Evolutionary conservation across 2,329 filamentous ascomycete species (phyloP), one percentile per base, ranked within the genome.

Genomic region (Sporothrix luriei): DNA sequence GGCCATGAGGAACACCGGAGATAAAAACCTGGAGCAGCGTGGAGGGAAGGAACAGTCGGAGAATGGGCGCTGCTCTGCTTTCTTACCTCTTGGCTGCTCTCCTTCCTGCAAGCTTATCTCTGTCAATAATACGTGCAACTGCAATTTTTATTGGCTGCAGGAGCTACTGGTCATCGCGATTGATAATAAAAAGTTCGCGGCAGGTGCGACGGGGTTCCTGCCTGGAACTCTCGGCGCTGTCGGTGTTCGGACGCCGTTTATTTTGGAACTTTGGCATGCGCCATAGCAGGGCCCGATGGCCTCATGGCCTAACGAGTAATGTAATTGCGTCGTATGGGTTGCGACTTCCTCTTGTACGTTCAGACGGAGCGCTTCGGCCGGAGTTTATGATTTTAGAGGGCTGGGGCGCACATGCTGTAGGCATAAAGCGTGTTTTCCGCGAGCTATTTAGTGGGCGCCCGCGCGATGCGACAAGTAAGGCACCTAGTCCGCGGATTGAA

Each of bases 81-180:
- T 21, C 38, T 24, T n/a, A n/a, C 57, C n/a, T 46, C 57, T 43
- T 43, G 33, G 33, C 33, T 43, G 33, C 38, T 14, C 38, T 62
- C 57, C 21, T 46, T 62, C 38, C 57, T 62, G 57, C 57, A 62
- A 62, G 38, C 46, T 62, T 62, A 62, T 62, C 57, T 62, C 57
- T 62, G 13, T n/a, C 57, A 6, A 11, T 13, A 26, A 46, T 13
- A 38, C 14, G 38, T 46, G 57, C 57, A 24, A 26, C 57, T 61
- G 57, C n/a, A n/a, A 9, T 24, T 29, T 51, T 24, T 29, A 65
- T 65, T 65, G 62, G 62, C 62, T 51, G 62, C 46, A 21, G 26
- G 46, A 14, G 62, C 62, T 33, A 64, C 61, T 64, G 61, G 61
- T 64, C 61, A 64, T 49, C 24, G 46, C 4, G 16, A 33, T 48